phyloP scores from a whole-genome alignment of 2,329 filamentous ascomycete species.

The Arthrinium puccinioides region DNA sequence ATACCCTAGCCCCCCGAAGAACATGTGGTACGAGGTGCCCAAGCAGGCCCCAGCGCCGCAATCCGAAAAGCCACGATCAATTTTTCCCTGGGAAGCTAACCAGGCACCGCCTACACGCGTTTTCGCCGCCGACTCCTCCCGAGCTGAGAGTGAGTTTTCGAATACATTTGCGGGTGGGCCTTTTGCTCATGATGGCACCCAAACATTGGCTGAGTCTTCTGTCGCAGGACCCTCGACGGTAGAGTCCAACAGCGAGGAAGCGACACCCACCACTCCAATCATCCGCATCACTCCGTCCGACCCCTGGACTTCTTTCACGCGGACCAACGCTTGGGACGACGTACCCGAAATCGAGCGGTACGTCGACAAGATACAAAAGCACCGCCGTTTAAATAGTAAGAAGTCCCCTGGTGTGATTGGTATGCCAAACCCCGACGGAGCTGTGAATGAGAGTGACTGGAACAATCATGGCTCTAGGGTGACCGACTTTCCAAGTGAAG shows the following conservation, averaged over 20 bases:
- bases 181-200: conserved; percentile 10
- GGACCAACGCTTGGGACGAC: conserved; percentile 88
- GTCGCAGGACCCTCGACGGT: conserved; percentile 27
- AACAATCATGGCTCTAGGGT: conserved; percentile 50
- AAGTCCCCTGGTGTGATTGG: conserved; percentile 19
- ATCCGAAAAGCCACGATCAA: conserved; percentile 52
- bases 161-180: conserved; percentile 11
- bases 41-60: conserved; percentile 47
- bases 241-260: conserved; percentile 32
- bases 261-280: conserved; percentile 42
- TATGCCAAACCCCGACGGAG: conserved; percentile 14
- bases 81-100: conserved; percentile 87
- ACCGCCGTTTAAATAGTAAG: conserved; percentile 31
- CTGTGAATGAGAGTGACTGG: conserved; percentile 24
- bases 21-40: conserved; percentile 86
- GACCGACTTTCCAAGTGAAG: conserved; percentile 79
- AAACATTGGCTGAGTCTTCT: conserved; percentile 24
- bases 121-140: conserved; percentile 50
- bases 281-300: conserved; percentile 41
- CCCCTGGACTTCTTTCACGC: conserved; percentile 67
- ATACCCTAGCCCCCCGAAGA: conserved; percentile 76
- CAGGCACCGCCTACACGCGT: conserved; percentile 56
- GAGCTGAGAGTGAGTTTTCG: conserved; percentile 2
- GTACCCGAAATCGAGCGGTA: conserved; percentile 83
- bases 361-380: conserved; percentile 67